Conservation (phyloP, 331 rosid genomes). For the Cydonia oblonga region DNA sequence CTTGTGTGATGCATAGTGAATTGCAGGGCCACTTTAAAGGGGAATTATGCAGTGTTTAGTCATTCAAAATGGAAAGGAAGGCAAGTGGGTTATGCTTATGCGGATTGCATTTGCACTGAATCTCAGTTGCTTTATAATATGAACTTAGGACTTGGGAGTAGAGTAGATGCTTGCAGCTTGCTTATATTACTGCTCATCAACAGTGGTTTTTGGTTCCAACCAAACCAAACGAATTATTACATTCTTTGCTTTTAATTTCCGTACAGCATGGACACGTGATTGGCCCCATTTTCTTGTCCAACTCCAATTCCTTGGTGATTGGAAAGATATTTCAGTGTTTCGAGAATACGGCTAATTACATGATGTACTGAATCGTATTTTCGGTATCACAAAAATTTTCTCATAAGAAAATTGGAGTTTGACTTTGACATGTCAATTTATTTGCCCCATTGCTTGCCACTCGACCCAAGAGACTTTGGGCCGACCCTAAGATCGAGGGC, state of each 20-base stretch:
- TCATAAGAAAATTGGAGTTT: neutral
- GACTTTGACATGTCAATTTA: neutral
- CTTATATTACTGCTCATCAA: neutral
- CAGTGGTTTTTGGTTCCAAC: neutral
- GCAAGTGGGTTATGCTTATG: neutral
- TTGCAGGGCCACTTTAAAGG: neutral
- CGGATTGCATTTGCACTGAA: constrained; percentile 5
- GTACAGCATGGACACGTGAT: constrained; percentile 1
- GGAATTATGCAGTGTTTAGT: too few species aligned
- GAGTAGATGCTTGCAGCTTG: neutral
- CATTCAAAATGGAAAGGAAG: neutral
- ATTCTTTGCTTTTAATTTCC: neutral
- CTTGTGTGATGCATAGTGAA: neutral
- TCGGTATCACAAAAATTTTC: too few species aligned
- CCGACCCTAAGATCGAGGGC: neutral
- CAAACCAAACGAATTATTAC: neutral
- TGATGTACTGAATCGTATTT: fast-evolving
- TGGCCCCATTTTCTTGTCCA: constrained; percentile 5
- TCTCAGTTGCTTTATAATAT: constrained; percentile 3
- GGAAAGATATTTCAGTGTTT: too few species aligned
- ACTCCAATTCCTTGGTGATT: too few species aligned
- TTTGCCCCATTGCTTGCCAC: neutral
- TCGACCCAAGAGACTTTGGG: neutral
- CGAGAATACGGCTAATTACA: too few species aligned
- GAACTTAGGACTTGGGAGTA: neutral